These are phyloP conservation scores for Phytophthora chlamydospora DNA, from an alignment of 352 stramenopile genomes.

Conservation along the genomic window DNA sequence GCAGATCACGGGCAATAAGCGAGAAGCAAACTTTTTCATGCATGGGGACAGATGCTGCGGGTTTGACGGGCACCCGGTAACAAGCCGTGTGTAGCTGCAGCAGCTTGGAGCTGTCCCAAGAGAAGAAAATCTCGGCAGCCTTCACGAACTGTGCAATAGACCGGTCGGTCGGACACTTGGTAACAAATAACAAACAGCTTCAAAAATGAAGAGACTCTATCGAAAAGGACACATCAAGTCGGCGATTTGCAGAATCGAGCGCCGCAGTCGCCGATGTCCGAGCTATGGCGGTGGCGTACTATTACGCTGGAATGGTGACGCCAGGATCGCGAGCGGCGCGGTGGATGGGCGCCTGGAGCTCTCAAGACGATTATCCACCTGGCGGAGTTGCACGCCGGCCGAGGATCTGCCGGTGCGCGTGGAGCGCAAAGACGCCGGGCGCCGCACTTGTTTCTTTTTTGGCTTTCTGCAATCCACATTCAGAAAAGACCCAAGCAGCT, in stretches of 20 bases:
- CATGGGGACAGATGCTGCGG: not conserved
- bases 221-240: conserved; percentile 32
- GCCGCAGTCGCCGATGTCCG: not conserved
- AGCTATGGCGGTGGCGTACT: conserved; percentile 22
- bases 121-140: conserved; percentile 9
- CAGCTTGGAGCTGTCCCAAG: conserved; percentile 28
- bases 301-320: not conserved
- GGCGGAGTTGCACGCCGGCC: not conserved
- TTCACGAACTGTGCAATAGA: not conserved
- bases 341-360: conserved; percentile 10
- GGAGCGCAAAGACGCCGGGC: conserved; percentile 20
- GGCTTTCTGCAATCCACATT: conserved; percentile 9
- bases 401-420: conserved; percentile 24
- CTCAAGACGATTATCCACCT: conserved; percentile 26
- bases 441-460: conserved; percentile 14
- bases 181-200: too few relatives aligned
- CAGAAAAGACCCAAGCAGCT: conserved; percentile 14
- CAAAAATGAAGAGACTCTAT: conserved; percentile 7
- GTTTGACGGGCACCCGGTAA: not conserved
- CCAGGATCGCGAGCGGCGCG: not conserved
- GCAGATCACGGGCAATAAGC: too few relatives aligned
- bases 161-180: too few relatives aligned
- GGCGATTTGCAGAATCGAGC: conserved; percentile 31
- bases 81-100: conserved; percentile 11
- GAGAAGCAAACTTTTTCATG: too few relatives aligned